A percentile compares a stretch with the other conserved stretches of the same genome.
These are phyloP conservation scores for Penicillium sp. DNA, from an alignment of 2,329 filamentous ascomycete genomes.

Conservation along the genomic window DNA sequence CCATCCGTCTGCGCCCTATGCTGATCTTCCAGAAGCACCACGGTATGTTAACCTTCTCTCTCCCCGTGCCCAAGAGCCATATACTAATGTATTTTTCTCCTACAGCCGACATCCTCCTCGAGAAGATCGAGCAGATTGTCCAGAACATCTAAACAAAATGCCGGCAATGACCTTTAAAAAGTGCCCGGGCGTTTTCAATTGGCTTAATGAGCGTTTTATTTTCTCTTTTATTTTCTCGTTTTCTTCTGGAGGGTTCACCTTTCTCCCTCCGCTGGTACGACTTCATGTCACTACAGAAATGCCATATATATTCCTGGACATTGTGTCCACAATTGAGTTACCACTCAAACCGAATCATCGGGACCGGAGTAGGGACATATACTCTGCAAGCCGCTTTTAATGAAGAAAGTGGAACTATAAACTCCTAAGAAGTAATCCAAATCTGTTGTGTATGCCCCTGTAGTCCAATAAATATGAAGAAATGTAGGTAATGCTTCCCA, in stretches of 20 bases:
- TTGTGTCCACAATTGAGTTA: conserved; percentile 11
- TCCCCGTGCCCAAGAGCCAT: not conserved
- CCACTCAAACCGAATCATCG: conserved; percentile 5
- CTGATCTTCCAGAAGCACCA: conserved; percentile 69
- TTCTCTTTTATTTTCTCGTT: conserved; percentile 8
- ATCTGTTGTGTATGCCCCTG: conserved; percentile 9
- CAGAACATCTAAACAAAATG: conserved; percentile 39
- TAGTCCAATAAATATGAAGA: conserved; percentile 14
- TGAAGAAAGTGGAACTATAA: conserved; percentile 1
- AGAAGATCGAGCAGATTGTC: conserved; percentile 71
- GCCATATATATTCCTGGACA: conserved; percentile 19
- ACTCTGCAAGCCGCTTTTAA: not conserved
- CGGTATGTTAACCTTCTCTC: conserved; percentile 40
- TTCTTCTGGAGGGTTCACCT: conserved; percentile 1
- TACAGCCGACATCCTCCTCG: conserved; percentile 69
- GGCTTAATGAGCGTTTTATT: conserved; percentile 19
- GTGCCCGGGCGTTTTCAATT: conserved; percentile 14
- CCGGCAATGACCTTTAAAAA: conserved; percentile 7
- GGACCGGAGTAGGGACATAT: not conserved
- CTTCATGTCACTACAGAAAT: conserved; percentile 17
- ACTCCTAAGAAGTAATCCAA: conserved; percentile 3
- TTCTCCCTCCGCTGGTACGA: conserved; percentile 10
- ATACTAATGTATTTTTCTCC: not conserved
- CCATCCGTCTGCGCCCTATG: conserved; percentile 83
- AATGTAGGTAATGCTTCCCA: conserved; percentile 22